Conservation (phyloP, 371 early-diverging fungal genomes). For the Blastocladiella emersonii region DNA sequence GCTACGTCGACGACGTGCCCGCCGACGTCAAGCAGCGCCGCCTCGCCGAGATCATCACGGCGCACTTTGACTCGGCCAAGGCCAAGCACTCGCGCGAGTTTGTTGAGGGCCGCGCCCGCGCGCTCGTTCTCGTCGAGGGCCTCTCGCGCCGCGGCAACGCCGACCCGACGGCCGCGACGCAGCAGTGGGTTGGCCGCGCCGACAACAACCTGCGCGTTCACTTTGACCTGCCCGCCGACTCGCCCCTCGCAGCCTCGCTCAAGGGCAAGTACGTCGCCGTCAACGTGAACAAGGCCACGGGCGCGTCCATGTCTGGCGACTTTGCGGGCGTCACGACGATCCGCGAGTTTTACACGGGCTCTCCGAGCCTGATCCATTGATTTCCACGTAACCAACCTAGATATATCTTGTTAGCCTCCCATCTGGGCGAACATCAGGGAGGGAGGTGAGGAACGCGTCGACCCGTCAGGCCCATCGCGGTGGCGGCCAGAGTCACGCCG, state of each 20-base stretch:
- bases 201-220: constrained; percentile 45
- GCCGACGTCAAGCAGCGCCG: constrained; percentile 41
- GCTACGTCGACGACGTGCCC: constrained; percentile 49
- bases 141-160: constrained; percentile 11
- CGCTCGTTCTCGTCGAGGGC: constrained; percentile 53
- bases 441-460: too few species aligned
- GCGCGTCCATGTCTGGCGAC: constrained; percentile 22
- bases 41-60: constrained; percentile 46
- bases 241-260: constrained; percentile 1
- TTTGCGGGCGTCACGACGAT: background rate
- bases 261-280: constrained; percentile 26
- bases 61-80: constrained; percentile 45
- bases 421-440: too few species aligned
- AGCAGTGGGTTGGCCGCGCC: constrained; percentile 31
- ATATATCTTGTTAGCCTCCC: too few species aligned
- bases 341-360: constrained; percentile 2
- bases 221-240: constrained; percentile 10
- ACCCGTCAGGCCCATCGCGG: too few species aligned
- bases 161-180: constrained; percentile 24
- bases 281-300: constrained; percentile 17
- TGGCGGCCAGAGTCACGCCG: too few species aligned
- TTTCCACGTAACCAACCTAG: too few species aligned
- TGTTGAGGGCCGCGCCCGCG: constrained; percentile 33
- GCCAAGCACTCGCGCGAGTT: constrained; percentile 28
- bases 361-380: too few species aligned